Evolutionary conservation across 2,329 filamentous ascomycete species (phyloP).

Genomic region (Dothideomycetes sp.): DNA sequence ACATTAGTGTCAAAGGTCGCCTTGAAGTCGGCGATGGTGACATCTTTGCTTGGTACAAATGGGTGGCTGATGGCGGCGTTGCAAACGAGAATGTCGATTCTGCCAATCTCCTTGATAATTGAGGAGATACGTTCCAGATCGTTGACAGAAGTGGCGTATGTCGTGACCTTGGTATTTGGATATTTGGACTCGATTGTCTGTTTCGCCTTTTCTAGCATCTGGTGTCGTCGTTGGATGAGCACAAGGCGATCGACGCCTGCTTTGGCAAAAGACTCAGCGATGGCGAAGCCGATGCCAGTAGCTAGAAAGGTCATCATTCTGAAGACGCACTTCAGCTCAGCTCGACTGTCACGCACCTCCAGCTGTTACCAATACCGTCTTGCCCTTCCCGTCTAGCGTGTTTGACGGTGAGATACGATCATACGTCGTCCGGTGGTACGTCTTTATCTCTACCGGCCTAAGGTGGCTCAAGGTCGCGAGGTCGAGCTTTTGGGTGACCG

Average conservation of each 20-base stretch:
- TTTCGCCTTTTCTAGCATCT: background rate
- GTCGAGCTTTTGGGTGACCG: no score
- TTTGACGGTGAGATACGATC: background rate
- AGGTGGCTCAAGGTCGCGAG: no score
- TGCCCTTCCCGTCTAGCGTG: background rate
- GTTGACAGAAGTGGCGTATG: background rate
- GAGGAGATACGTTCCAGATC: constrained; percentile 14
- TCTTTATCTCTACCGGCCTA: no score
- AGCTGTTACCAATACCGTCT: background rate
- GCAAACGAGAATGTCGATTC: constrained; percentile 31
- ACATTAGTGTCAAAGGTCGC: background rate
- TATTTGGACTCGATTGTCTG: background rate
- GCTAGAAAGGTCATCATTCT: no score
- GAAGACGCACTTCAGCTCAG: no score
- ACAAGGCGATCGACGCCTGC: constrained; percentile 13
- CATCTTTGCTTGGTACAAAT: constrained; percentile 1
- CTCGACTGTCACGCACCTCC: no score
- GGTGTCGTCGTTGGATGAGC: constrained; percentile 13
- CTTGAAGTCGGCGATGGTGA: background rate
- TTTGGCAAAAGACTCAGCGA: constrained; percentile 14
- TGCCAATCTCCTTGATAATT: constrained; percentile 18
- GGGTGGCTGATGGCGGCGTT: constrained; percentile 25
- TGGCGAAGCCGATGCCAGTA: constrained; percentile 15
- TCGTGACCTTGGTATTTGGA: background rate
- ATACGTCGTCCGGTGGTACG: background rate